phyloP scores from a whole-genome alignment of 257 asterid genomes.

The Cynanchum wilfordii region DNA sequence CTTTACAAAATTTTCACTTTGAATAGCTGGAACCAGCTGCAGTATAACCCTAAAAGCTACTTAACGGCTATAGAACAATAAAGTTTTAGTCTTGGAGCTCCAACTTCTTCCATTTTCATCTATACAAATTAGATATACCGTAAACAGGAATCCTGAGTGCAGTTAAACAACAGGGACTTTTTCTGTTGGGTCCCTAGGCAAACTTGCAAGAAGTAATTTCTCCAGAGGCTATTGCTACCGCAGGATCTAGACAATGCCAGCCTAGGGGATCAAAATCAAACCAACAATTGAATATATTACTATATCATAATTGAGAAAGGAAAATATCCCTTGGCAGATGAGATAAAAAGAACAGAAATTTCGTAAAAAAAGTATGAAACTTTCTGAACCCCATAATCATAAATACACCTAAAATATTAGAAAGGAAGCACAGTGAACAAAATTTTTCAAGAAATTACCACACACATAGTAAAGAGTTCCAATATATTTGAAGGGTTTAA shows the following conservation, averaged over 20 bases:
- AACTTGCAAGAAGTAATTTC: not conserved
- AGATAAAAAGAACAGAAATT: not conserved
- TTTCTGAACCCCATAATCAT: too few species aligned
- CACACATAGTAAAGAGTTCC: not conserved
- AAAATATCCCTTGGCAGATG: not conserved
- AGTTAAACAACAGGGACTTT: not conserved
- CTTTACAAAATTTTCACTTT: not conserved
- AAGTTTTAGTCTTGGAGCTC: conserved; percentile 1
- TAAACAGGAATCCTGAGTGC: not conserved
- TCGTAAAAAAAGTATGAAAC: not conserved
- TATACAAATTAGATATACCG: not conserved
- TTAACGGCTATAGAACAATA: not conserved
- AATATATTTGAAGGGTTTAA: conserved; percentile 6
- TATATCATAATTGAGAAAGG: not conserved
- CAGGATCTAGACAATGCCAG: not conserved
- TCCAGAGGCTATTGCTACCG: not conserved
- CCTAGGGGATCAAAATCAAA: not conserved
- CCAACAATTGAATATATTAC: not conserved
- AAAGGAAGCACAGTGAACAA: not conserved
- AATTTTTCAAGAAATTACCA: not conserved
- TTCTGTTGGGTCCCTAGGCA: not conserved
- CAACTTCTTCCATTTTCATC: not conserved
- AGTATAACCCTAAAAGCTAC: not conserved
- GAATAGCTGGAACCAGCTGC: not conserved
- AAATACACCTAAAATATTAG: not conserved